Conservation (phyloP, 345 rosid species). For the Clarkia xantiana region DNA sequence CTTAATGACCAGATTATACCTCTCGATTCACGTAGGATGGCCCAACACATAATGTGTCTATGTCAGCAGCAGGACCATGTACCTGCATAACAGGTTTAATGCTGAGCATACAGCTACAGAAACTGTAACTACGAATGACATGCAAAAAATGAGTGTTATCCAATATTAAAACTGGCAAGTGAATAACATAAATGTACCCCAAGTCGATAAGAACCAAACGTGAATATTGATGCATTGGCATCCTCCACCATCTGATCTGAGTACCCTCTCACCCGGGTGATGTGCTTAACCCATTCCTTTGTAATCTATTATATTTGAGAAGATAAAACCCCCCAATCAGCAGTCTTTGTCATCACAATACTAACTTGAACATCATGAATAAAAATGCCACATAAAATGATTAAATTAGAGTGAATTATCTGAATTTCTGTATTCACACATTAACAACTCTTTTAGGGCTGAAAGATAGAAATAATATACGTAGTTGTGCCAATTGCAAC, state of each 20-base stretch:
- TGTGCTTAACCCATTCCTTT: constrained; percentile 70
- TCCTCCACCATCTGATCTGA: constrained; percentile 89
- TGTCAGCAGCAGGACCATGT: constrained; percentile 89
- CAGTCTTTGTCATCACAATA: neutral
- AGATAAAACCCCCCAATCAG: neutral
- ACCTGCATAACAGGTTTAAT: constrained; percentile 25
- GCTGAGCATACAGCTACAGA: too few species aligned
- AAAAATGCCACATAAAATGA: too few species aligned
- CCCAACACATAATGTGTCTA: constrained; percentile 88
- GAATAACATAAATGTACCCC: too few species aligned
- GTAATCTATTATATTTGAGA: constrained; percentile 30
- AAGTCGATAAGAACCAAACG: constrained; percentile 87
- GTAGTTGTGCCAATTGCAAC: too few species aligned
- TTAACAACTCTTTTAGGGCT: too few species aligned
- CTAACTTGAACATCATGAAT: too few species aligned
- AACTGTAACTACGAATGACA: too few species aligned
- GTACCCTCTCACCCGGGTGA: constrained; percentile 54
- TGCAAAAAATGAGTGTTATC: too few species aligned
- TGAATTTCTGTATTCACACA: too few species aligned
- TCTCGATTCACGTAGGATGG: constrained; percentile 86
- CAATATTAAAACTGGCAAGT: too few species aligned
- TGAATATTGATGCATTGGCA: constrained; percentile 77
- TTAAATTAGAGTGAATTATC: too few species aligned
- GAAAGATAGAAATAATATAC: too few species aligned
- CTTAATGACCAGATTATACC: constrained; percentile 16